phyloP scores from a whole-genome alignment of 2,329 filamentous ascomycete species.

The Pseudofabraea citricarpa region DNA sequence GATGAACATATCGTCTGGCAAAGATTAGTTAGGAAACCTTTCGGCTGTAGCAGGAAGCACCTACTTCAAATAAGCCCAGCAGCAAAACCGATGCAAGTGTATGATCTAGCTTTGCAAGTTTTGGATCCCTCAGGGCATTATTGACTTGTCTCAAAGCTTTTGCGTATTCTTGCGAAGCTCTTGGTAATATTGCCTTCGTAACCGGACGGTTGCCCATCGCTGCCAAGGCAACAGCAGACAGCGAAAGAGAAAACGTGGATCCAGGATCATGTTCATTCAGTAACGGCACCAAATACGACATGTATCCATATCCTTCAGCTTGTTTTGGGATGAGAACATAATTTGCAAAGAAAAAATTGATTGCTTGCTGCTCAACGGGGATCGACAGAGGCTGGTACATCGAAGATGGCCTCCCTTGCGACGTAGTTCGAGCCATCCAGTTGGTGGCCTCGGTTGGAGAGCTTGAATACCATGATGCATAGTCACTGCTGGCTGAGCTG shows the following conservation, averaged over 20 bases:
- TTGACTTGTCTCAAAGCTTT: slow-evolving; percentile 46
- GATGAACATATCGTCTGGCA: slow-evolving; percentile 40
- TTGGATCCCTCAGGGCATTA: slow-evolving; percentile 42
- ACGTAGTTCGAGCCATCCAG: slow-evolving; percentile 24
- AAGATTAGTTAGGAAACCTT: background rate
- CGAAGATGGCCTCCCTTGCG: background rate
- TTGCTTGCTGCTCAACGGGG: slow-evolving; percentile 45
- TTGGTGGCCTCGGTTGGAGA: background rate
- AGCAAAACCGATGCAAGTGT: slow-evolving; percentile 52
- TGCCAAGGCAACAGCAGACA: slow-evolving; percentile 51
- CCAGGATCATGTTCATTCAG: slow-evolving; percentile 36
- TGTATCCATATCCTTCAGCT: slow-evolving; percentile 45
- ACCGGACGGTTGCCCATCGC: slow-evolving; percentile 44
- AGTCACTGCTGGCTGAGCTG: background rate
- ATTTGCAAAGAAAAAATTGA: slow-evolving; percentile 54
- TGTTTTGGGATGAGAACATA: slow-evolving; percentile 50
- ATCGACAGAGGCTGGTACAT: slow-evolving; percentile 29
- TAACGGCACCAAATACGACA: slow-evolving; percentile 52
- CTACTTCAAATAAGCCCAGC: slow-evolving; percentile 50
- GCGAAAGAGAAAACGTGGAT: slow-evolving; percentile 45
- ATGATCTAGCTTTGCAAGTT: slow-evolving; percentile 40
- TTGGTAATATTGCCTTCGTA: slow-evolving; percentile 26
- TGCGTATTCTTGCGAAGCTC: slow-evolving; percentile 45
- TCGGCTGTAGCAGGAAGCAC: slow-evolving; percentile 4
- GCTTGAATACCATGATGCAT: background rate